Evolutionary conservation across 768 basidiomycete species (phyloP).

Genomic region (Zangia roseola): DNA sequence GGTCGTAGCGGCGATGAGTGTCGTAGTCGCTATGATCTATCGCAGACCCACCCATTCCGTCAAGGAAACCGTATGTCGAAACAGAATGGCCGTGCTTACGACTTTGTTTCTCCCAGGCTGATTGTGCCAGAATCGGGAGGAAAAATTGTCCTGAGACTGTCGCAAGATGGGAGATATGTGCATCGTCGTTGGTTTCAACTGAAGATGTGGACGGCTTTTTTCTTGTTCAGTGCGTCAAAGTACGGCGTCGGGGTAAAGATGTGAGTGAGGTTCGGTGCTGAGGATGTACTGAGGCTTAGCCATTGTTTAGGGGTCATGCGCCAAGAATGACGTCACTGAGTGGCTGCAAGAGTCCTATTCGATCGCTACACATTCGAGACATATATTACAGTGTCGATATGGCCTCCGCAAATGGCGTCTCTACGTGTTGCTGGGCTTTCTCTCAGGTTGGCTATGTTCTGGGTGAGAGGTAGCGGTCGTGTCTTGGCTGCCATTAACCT

Average conservation of each 20-base stretch:
- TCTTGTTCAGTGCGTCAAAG: background rate
- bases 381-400: background rate
- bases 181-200: conserved; percentile 15
- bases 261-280: background rate
- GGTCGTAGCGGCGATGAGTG: conserved; percentile 28
- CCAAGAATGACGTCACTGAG: conserved; percentile 28
- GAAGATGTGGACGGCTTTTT: background rate
- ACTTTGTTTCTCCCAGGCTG: conserved; percentile 34
- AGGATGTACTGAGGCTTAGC: conserved; percentile 9
- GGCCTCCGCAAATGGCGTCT: too few relatives aligned
- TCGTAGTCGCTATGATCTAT: conserved; percentile 30
- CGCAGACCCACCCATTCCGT: background rate
- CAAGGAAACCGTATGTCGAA: background rate
- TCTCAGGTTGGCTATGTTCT: background rate
- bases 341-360: background rate
- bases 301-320: conserved; percentile 21
- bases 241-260: too few relatives aligned
- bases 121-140: conserved; percentile 33
- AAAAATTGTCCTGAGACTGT: conserved; percentile 27
- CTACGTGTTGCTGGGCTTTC: too few relatives aligned
- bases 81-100: conserved; percentile 12
- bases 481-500: background rate
- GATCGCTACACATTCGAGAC: background rate
- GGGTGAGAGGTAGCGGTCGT: background rate
- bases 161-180: conserved; percentile 20